Percentiles rank a stretch among this genome's conserved stretches.
phyloP scores from a whole-genome alignment of 2,329 filamentous ascomycete genomes.

The Venturiaceae sp. region DNA sequence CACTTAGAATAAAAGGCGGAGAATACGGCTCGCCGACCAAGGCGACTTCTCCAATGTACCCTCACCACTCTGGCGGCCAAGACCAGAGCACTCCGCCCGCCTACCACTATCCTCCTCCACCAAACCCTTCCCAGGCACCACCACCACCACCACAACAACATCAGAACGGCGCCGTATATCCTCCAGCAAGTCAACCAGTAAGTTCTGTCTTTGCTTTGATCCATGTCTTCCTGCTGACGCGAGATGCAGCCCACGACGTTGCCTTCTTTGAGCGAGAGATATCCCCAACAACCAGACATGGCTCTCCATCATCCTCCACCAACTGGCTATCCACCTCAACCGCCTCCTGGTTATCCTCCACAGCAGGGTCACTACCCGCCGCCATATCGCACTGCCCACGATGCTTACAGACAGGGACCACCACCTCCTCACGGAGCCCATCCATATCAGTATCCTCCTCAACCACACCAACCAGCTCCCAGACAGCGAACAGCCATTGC shows the following conservation, averaged over 20 bases:
- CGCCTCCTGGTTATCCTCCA: slow-evolving; percentile 14
- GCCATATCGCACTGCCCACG: slow-evolving; percentile 34
- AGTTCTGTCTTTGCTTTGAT: not conserved
- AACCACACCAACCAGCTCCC: slow-evolving; percentile 35
- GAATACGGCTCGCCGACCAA: not conserved
- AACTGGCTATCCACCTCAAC: slow-evolving; percentile 24
- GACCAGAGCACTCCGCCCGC: slow-evolving; percentile 25
- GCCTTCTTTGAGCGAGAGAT: slow-evolving; percentile 3
- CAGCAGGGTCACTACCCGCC: slow-evolving; percentile 9
- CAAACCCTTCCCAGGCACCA: slow-evolving; percentile 6
- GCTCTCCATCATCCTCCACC: slow-evolving; percentile 2
- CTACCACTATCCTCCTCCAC: slow-evolving; percentile 14
- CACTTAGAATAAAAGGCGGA: slow-evolving; percentile 1
- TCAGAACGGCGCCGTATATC: slow-evolving; percentile 7
- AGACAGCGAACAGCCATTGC: slow-evolving; percentile 52
- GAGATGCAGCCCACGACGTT: not conserved
- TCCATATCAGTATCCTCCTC: slow-evolving; percentile 29
- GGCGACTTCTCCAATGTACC: slow-evolving; percentile 10
- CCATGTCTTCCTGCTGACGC: not conserved
- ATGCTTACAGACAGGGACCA: slow-evolving; percentile 31
- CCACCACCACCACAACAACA: slow-evolving; percentile 9
- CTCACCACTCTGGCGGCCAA: slow-evolving; percentile 18
- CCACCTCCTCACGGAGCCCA: slow-evolving; percentile 36
- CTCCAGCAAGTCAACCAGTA: slow-evolving; percentile 7
- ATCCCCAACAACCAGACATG: slow-evolving; percentile 1